Conservation (phyloP, 768 basidiomycete genomes). For the Termitomyces bulborhizus region DNA sequence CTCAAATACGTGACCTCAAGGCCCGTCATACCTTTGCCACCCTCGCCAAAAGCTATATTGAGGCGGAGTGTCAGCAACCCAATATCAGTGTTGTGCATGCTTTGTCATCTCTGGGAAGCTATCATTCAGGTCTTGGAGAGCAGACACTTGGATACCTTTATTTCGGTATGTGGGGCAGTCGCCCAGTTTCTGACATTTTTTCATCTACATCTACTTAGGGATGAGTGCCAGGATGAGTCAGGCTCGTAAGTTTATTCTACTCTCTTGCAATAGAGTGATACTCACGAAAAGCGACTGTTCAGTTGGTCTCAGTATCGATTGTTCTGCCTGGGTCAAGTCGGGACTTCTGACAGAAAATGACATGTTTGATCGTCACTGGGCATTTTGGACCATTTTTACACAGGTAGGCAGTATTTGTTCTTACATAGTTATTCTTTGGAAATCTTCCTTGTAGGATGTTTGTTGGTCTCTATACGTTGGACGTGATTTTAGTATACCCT, state of each 20-base stretch:
- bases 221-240: slow-evolving; percentile 56
- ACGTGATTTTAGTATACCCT: slow-evolving; percentile 45
- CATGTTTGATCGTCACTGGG: slow-evolving; percentile 54
- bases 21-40: slow-evolving; percentile 35
- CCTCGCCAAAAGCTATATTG: slow-evolving; percentile 39
- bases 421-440: background rate
- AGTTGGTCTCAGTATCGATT: slow-evolving; percentile 56
- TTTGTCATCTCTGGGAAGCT: slow-evolving; percentile 36
- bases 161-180: slow-evolving; percentile 28
- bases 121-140: slow-evolving; percentile 40
- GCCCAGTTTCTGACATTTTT: slow-evolving; percentile 1
- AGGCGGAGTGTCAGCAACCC: slow-evolving; percentile 38
- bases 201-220: slow-evolving; percentile 23
- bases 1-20: slow-evolving; percentile 33
- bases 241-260: slow-evolving; percentile 37
- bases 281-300: background rate
- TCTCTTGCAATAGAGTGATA: background rate
- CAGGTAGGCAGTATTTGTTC: slow-evolving; percentile 28
- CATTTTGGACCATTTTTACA: slow-evolving; percentile 51
- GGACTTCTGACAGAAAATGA: slow-evolving; percentile 47
- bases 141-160: slow-evolving; percentile 42
- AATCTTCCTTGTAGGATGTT: slow-evolving; percentile 37
- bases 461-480: slow-evolving; percentile 67
- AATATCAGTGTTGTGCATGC: slow-evolving; percentile 40
- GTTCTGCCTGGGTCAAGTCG: slow-evolving; percentile 48